Evolutionary conservation across 2,329 filamentous ascomycete species (phyloP).

Genomic region (Diatrype stigma): DNA sequence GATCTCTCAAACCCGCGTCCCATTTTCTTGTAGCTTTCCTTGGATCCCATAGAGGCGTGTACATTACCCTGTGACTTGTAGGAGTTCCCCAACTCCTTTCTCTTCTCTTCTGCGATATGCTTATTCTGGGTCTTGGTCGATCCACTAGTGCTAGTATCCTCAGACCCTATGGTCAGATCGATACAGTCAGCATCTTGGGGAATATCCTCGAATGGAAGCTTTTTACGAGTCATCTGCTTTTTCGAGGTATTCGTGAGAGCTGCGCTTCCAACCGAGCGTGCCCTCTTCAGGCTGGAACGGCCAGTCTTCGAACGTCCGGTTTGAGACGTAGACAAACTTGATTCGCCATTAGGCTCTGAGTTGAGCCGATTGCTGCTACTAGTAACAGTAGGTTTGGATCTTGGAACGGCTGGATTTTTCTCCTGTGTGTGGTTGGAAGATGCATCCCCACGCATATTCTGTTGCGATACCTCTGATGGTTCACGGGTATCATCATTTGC

Average conservation of each 20-base stretch:
- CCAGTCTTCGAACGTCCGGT: not conserved
- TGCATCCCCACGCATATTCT: not conserved
- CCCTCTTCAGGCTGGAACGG: slow-evolving; percentile 7
- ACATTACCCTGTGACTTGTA: slow-evolving; percentile 8
- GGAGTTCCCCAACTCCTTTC: slow-evolving; percentile 6
- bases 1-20: not conserved
- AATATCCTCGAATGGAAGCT: not conserved
- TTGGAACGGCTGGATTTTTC: slow-evolving; percentile 1
- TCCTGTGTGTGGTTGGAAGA: not conserved
- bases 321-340: not conserved
- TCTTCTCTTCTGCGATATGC: not conserved
- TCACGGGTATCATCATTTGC: slow-evolving; percentile 3
- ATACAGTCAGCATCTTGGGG: slow-evolving; percentile 21
- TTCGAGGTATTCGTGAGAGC: not conserved
- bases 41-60: slow-evolving; percentile 4
- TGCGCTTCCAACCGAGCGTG: not conserved
- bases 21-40: slow-evolving; percentile 5
- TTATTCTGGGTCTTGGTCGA: not conserved
- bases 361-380: not conserved
- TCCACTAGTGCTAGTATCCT: slow-evolving; percentile 4
- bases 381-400: not conserved
- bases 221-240: slow-evolving; percentile 4
- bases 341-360: not conserved
- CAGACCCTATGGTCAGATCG: slow-evolving; percentile 17
- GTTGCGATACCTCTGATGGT: not conserved